phyloP scores from a whole-genome alignment of 164 flowering plant species.

The Tetracentron sinense region DNA sequence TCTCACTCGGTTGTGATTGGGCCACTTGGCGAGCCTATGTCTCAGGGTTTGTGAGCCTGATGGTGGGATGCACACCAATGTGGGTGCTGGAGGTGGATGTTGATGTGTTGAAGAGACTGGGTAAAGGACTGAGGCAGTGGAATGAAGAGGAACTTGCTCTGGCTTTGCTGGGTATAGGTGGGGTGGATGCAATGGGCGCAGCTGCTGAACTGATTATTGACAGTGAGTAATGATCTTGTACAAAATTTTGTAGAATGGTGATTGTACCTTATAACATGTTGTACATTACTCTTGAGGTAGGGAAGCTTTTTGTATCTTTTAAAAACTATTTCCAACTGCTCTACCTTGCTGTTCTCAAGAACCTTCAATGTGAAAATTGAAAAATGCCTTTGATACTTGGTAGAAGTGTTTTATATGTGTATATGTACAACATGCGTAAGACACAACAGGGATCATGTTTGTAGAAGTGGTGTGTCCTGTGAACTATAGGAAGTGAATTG shows the following conservation, averaged over 20 bases:
- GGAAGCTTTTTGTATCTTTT: neutral
- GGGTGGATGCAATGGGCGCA: slow-evolving; percentile 67
- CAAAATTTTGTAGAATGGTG: neutral
- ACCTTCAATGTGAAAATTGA: no score
- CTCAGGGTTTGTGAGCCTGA: slow-evolving; percentile 61
- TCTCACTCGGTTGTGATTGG: slow-evolving; percentile 77
- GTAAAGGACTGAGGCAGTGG: slow-evolving; percentile 77
- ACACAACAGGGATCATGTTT: no score
- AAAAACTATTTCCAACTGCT: neutral
- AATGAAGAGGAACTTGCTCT: slow-evolving; percentile 88
- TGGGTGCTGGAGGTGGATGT: slow-evolving; percentile 81
- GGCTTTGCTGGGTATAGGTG: slow-evolving; percentile 66
- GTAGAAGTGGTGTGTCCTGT: no score
- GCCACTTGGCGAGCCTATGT: slow-evolving; percentile 91
- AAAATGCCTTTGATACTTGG: no score
- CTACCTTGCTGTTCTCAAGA: neutral
- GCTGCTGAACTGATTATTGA: slow-evolving; percentile 72
- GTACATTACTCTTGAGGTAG: neutral
- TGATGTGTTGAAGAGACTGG: slow-evolving; percentile 60
- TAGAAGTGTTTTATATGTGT: no score
- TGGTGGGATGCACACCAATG: slow-evolving; percentile 64
- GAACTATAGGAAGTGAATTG: no score
- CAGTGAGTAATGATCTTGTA: slow-evolving; percentile 15
- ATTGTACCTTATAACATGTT: neutral
- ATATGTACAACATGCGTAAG: no score